Conservation (phyloP, 2,329 filamentous ascomycete genomes). For the Plenodomus biglobosus region DNA sequence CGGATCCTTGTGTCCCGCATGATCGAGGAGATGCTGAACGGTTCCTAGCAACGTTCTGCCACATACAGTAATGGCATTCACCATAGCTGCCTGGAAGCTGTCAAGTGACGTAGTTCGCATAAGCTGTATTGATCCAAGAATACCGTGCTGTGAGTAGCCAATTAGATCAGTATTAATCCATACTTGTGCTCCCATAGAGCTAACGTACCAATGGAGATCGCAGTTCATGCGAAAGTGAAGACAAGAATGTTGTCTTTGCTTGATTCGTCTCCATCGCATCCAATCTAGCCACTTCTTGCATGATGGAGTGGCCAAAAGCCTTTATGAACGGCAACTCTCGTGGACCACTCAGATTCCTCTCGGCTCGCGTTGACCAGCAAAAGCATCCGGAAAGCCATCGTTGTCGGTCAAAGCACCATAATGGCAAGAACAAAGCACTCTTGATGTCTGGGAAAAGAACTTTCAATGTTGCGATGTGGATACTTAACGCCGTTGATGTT, state of each 20-base stretch:
- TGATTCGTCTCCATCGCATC: constrained; percentile 38
- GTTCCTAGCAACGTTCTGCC: constrained; percentile 53
- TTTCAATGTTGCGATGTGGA: constrained; percentile 33
- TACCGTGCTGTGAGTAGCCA: constrained; percentile 11
- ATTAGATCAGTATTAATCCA: background rate
- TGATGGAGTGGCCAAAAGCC: constrained; percentile 49
- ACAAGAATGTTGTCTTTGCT: constrained; percentile 55
- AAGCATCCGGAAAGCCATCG: constrained; percentile 31
- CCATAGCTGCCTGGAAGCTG: constrained; percentile 48
- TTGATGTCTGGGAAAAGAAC: constrained; percentile 49
- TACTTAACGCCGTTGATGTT: background rate
- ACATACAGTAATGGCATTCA: constrained; percentile 46
- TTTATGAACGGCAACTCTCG: constrained; percentile 25
- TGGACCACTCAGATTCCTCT: constrained; percentile 17
- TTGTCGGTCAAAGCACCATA: constrained; percentile 33
- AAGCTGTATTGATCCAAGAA: constrained; percentile 50
- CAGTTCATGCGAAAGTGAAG: constrained; percentile 55
- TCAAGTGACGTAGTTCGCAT: constrained; percentile 46
- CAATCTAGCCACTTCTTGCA: constrained; percentile 56
- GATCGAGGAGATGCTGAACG: constrained; percentile 29
- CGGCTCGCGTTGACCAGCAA: constrained; percentile 24
- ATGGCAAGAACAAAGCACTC: constrained; percentile 31
- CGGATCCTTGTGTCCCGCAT: constrained; percentile 16
- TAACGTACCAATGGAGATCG: constrained; percentile 44
- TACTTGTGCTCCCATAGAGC: background rate